phyloP scores from a whole-genome alignment of 768 basidiomycete species.

The Hirschioporus abietinus region DNA sequence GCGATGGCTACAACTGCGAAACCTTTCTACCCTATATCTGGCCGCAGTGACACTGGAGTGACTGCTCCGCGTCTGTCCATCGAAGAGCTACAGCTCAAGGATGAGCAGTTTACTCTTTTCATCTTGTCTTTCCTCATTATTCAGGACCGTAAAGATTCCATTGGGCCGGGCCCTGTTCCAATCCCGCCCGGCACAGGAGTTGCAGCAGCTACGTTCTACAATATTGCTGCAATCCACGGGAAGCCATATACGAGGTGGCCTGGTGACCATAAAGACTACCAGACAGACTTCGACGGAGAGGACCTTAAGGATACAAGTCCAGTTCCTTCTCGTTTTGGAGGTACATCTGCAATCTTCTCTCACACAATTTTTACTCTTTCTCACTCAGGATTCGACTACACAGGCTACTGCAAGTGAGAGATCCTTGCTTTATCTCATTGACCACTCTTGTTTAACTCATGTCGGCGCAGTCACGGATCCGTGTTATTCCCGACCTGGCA shows the following conservation, averaged over 20 bases:
- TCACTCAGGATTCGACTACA: neutral
- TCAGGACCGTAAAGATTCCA: slow-evolving; percentile 8
- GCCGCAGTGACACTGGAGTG: slow-evolving; percentile 15
- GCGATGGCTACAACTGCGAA: neutral
- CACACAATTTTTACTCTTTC: neutral
- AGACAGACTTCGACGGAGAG: slow-evolving; percentile 15
- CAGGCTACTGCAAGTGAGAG: neutral
- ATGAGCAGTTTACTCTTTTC: slow-evolving; percentile 25
- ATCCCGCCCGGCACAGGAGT: slow-evolving; percentile 19
- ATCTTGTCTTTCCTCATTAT: slow-evolving; percentile 18
- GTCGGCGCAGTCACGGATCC: slow-evolving; percentile 39
- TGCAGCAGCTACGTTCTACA: slow-evolving; percentile 15
- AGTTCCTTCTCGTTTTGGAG: slow-evolving; percentile 22
- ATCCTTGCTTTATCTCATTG: neutral
- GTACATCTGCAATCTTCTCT: slow-evolving; percentile 11
- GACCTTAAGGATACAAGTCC: slow-evolving; percentile 24
- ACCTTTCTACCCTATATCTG: slow-evolving; percentile 16
- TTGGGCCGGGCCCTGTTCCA: slow-evolving; percentile 8
- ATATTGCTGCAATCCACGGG: slow-evolving; percentile 16
- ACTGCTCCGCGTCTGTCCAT: slow-evolving; percentile 20
- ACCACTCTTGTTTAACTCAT: neutral
- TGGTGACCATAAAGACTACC: slow-evolving; percentile 20
- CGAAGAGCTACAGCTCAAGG: slow-evolving; percentile 15
- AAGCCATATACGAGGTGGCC: slow-evolving; percentile 22
- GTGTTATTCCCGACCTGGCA: slow-evolving; percentile 54